phyloP scores from a whole-genome alignment of 345 rosid genomes.

The Viola odorata region DNA sequence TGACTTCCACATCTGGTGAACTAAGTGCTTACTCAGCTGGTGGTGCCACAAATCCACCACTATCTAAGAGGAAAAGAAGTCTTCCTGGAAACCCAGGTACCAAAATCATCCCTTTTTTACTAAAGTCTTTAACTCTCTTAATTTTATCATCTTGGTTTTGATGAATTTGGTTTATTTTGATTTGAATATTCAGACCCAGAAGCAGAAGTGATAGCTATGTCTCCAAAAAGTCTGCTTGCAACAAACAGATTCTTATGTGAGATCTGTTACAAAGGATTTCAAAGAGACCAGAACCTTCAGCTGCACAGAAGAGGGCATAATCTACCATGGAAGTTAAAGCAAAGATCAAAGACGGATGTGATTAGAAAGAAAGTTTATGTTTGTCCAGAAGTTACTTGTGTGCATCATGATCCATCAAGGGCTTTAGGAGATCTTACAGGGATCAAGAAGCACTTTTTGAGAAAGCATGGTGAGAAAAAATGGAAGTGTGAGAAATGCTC shows the following conservation, averaged over 20 bases:
- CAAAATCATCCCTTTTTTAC: not conserved
- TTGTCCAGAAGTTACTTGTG: slow-evolving; percentile 49
- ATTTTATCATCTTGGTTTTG: not conserved
- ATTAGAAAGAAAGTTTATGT: slow-evolving; percentile 46
- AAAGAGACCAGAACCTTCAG: slow-evolving; percentile 65
- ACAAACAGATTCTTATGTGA: slow-evolving; percentile 54
- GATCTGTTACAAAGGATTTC: slow-evolving; percentile 63
- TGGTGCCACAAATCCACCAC: slow-evolving; percentile 35
- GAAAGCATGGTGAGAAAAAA: slow-evolving; percentile 64
- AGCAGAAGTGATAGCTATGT: slow-evolving; percentile 51
- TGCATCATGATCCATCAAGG: slow-evolving; percentile 53
- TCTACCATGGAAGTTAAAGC: slow-evolving; percentile 65
- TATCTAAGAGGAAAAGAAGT: slow-evolving; percentile 44
- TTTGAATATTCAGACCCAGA: slow-evolving; percentile 41
- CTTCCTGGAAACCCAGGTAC: slow-evolving; percentile 60
- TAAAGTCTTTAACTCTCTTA: not conserved
- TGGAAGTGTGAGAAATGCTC: slow-evolving; percentile 65
- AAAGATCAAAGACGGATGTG: slow-evolving; percentile 41
- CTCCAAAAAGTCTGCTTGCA: slow-evolving; percentile 44
- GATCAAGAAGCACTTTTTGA: slow-evolving; percentile 53
- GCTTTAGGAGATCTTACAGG: slow-evolving; percentile 70
- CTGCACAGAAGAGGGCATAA: slow-evolving; percentile 66
- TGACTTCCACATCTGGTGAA: slow-evolving; percentile 69
- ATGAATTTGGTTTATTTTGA: slow-evolving; percentile 1
- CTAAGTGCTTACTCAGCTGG: slow-evolving; percentile 53